phyloP scores from a whole-genome alignment of 176 grass and related monocot species.

The Triticum turgidum region DNA sequence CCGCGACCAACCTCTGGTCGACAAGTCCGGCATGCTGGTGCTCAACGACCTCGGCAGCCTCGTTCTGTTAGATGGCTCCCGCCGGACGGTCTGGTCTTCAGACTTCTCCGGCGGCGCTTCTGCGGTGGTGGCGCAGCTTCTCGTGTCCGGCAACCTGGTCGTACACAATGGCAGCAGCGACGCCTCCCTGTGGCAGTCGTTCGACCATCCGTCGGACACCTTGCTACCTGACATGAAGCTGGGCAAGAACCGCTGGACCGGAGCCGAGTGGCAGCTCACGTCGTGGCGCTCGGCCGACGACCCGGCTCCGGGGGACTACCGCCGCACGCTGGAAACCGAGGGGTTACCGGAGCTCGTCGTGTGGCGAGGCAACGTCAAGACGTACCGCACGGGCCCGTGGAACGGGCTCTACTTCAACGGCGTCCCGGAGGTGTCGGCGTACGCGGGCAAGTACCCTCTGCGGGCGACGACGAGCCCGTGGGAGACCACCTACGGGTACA shows the following conservation, averaged over 20 bases:
- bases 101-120: background rate
- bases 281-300: conserved; percentile 22
- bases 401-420: conserved; percentile 50
- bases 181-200: conserved; percentile 8
- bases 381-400: conserved; percentile 12
- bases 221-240: conserved; percentile 37
- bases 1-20: background rate
- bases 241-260: conserved; percentile 26
- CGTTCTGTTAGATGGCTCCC: background rate
- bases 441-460: background rate
- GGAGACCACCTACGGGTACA: conserved; percentile 25
- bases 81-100: background rate
- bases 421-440: conserved; percentile 24
- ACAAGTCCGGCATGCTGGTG: conserved; percentile 12
- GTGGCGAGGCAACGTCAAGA: background rate
- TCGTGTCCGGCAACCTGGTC: conserved; percentile 13
- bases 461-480: background rate
- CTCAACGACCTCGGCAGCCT: background rate
- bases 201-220: conserved; percentile 28
- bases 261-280: conserved; percentile 37
- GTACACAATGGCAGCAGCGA: background rate
- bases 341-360: conserved; percentile 8
- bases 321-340: background rate
- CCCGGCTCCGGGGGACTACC: conserved; percentile 37
- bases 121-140: background rate